Base-by-base conservation (phyloP, 1,284 basidiomycete species). In the Inonotus hispidus region DNA sequence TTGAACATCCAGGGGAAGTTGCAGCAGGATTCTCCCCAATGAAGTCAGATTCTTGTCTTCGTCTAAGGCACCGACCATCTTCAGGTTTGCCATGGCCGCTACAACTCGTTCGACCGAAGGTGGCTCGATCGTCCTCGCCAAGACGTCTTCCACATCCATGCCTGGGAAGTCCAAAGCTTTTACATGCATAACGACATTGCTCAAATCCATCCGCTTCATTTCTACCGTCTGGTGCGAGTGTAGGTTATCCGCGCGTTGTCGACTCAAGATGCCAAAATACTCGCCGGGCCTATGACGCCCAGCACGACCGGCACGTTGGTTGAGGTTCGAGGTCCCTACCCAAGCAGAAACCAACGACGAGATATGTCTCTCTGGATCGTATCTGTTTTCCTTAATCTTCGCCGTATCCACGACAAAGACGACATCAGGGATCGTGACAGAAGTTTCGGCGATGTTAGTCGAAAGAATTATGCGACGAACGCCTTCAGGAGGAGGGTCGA, bases 381-480 rank as follows among this genome's bases (percentile, higher is more conserved):
- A 98, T n/a, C 90, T 84, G 70, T 93, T 86, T 74, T 98, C 94
- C 75, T 96, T 97, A 71, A 95, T 83, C 69, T 89, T 88, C 25
- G 83, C 95, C 0, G 90, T 84, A 71, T 98, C 95, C 50, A 98
- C 86, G 53, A 98, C 95, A 70, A 93, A 95, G 5, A 97, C 94
- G 29, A 98, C 94, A 69, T 98, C 93, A 1, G 95, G 95, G 66
- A 98, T 98, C 1, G 95, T 98, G 67, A 98, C 83, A 4, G 92
- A 95, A 1, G 95, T 97, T 76, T 98, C 95, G 13, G 95, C 96
- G 63, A 98, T 96, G 73, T 98, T 98, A 52, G 95, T 98, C 2
- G 95, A 85, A 45, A 98, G 79, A 66, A 98, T 96, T 70, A 98
- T 81, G 19, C 93, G 85, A 63, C 95, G 87, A 21, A 95, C 82